Evolutionary conservation across 768 basidiomycete genomes (phyloP).

Genomic region (Boletus sp.): DNA sequence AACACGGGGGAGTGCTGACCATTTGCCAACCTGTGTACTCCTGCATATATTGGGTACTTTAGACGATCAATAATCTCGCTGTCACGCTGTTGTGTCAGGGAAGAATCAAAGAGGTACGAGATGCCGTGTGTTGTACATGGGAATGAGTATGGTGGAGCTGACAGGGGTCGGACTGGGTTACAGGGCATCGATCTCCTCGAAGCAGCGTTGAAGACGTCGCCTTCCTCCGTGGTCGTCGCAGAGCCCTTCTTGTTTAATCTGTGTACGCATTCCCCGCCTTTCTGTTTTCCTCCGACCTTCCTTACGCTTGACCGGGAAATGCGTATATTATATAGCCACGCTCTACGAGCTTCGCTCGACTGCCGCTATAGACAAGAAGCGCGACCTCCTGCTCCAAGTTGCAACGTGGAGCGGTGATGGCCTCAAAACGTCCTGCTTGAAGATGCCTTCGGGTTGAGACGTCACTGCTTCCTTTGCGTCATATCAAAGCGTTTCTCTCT

Average conservation of each 20-base stretch:
- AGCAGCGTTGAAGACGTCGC: constrained; percentile 55
- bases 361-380: constrained; percentile 72
- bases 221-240: constrained; percentile 67
- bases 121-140: neutral
- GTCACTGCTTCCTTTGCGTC: neutral
- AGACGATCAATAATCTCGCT: constrained; percentile 77
- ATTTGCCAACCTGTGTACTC: neutral
- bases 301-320: neutral
- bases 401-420: constrained; percentile 89
- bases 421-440: constrained; percentile 68
- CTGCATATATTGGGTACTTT: neutral
- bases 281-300: neutral
- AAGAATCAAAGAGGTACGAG: constrained; percentile 60
- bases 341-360: constrained; percentile 78
- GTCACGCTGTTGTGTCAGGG: constrained; percentile 72
- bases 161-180: neutral
- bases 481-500: neutral
- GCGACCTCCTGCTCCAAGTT: constrained; percentile 67
- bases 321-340: constrained; percentile 46
- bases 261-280: constrained; percentile 43
- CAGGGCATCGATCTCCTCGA: constrained; percentile 74
- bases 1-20: neutral
- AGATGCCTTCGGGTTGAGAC: constrained; percentile 61
- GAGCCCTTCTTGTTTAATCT: constrained; percentile 86
- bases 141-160: neutral